Base-by-base conservation (phyloP, 2,329 filamentous ascomycete species). In the Paecilomyces variotii region DNA sequence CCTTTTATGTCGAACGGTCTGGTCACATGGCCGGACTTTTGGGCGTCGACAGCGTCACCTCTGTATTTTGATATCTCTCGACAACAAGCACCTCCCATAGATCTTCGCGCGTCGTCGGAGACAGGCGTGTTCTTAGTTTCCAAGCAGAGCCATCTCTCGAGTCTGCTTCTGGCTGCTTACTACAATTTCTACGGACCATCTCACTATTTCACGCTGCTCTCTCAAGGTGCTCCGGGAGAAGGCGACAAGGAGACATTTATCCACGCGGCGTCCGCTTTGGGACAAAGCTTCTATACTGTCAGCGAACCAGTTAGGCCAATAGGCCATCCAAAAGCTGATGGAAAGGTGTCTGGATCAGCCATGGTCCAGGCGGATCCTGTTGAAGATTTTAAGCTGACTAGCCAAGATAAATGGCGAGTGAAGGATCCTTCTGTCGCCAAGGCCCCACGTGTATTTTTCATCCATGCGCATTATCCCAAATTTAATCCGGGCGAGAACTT, bases 11-110 rank as follows among this genome's bases (percentile, higher is more conserved):
- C 78, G 1, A 76, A 75, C 1, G 83, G 83, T 12, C 70, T 85
- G 56, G 74, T 86, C 14, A 77, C 79, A 14, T 86, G 82, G 82
- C 82, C 83, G 14, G 83, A 85, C 65, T 82, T 79, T 60, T 79
- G 76, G 74, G 72, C 70, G 26, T 73, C 76, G 9, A 75, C 76
- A 3, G 75, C 71, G 49, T 76, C 76, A 14, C 76, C 76, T 6
- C 65, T 73, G n/a, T 78, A 74, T 61, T 78, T 74, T 62, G 66
- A 71, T 35, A 74, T 79, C 32, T 75, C 75, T 4, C 71, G 71
- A 14, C 68, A 71, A 49, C 62, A 67, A 12, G 65, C 67, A 3
- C 72, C 73, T 0, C 63, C 68, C 2, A 67, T 75, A 64, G 67
- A 68, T 25, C 65, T 64, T 7, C 68, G 72, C 24, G 71, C 73